phyloP scores from a whole-genome alignment of 306 rosid genomes.

The Cucumis hystrix region DNA sequence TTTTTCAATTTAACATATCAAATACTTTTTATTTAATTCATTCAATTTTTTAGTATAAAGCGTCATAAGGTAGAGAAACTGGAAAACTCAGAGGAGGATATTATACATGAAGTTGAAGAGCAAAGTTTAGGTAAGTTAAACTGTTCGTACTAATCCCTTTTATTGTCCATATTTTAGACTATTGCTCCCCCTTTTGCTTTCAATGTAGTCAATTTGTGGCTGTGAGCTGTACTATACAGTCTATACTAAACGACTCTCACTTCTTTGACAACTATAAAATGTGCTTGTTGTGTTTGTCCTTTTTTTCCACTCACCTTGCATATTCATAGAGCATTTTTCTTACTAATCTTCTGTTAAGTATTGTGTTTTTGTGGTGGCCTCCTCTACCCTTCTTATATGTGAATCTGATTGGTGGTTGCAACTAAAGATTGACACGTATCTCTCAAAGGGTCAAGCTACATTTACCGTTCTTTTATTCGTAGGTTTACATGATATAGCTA shows the following conservation, averaged over 20 bases:
- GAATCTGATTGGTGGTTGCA: too few relatives aligned
- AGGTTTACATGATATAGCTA: too few relatives aligned
- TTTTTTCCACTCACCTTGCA: background rate
- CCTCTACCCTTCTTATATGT: too few relatives aligned
- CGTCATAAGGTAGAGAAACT: constrained; percentile 31
- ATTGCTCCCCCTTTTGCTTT: background rate
- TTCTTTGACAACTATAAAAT: background rate
- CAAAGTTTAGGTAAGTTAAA: constrained; percentile 29
- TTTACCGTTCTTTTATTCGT: too few relatives aligned
- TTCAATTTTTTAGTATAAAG: constrained; percentile 28
- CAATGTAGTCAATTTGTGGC: background rate
- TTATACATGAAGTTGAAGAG: constrained; percentile 21
- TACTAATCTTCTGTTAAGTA: background rate
- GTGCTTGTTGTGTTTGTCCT: background rate
- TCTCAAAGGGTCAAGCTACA: too few relatives aligned
- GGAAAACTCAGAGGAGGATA: constrained; percentile 29
- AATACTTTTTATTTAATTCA: constrained; percentile 6
- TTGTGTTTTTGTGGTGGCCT: background rate
- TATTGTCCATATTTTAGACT: background rate
- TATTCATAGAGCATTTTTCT: background rate
- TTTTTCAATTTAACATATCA: background rate
- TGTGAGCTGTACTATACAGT: background rate
- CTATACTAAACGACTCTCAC: background rate
- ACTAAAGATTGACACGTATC: too few relatives aligned
- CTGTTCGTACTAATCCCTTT: background rate